Evolutionary conservation across 2,329 filamentous ascomycete genomes (phyloP).

Genomic region (Cytospora chrysosperma): DNA sequence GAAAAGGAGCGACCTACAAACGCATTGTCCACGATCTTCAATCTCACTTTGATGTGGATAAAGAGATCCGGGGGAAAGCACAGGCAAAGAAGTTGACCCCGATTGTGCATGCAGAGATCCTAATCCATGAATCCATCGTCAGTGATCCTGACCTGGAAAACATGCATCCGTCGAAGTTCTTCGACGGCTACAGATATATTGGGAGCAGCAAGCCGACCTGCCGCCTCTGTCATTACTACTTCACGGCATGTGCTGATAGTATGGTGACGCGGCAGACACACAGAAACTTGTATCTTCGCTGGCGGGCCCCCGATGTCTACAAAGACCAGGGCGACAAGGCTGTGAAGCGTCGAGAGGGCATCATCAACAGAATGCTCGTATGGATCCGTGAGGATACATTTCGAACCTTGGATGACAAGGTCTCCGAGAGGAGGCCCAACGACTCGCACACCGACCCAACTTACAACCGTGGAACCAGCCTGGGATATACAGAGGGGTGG

Average conservation of each 20-base stretch:
- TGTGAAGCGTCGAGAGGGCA: constrained; percentile 22
- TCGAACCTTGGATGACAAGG: constrained; percentile 31
- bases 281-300: constrained; percentile 40
- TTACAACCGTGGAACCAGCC: constrained; percentile 1
- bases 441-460: constrained; percentile 34
- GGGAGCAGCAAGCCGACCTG: constrained; percentile 43
- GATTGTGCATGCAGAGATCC: constrained; percentile 38
- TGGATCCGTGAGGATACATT: constrained; percentile 33
- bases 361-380: constrained; percentile 31
- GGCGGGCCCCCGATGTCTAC: constrained; percentile 38
- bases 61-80: constrained; percentile 11
- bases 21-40: constrained; percentile 25
- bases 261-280: constrained; percentile 35
- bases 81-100: constrained; percentile 27
- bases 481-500: neutral
- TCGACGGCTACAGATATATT: constrained; percentile 37
- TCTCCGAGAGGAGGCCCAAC: constrained; percentile 30
- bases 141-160: constrained; percentile 11
- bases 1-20: constrained; percentile 4
- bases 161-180: constrained; percentile 29
- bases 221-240: constrained; percentile 39
- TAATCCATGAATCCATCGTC: constrained; percentile 31
- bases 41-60: constrained; percentile 23
- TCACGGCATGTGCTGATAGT: constrained; percentile 29
- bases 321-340: constrained; percentile 11